These are phyloP conservation scores for Pseudogymnoascus sp. DNA, from an alignment of 2,329 filamentous ascomycete genomes.

Conservation along the genomic window DNA sequence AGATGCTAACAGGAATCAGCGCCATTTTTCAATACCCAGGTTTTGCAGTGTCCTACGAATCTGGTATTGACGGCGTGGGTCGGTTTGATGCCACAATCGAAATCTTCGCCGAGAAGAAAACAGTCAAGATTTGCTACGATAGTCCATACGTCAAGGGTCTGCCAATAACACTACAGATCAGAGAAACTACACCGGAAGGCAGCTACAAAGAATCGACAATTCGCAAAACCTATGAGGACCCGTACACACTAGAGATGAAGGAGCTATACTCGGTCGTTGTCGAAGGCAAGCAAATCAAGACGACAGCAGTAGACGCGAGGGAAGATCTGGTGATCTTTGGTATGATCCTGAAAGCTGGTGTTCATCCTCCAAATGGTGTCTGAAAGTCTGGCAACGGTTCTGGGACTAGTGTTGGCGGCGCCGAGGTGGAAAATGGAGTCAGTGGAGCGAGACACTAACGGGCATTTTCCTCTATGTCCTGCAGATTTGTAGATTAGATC, in stretches of 20 bases:
- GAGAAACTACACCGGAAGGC: slow-evolving; percentile 30
- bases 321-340: slow-evolving; percentile 18
- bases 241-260: slow-evolving; percentile 32
- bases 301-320: slow-evolving; percentile 24
- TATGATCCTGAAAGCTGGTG: slow-evolving; percentile 12
- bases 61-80: slow-evolving; percentile 44
- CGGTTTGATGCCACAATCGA: slow-evolving; percentile 44
- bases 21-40: slow-evolving; percentile 26
- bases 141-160: slow-evolving; percentile 50
- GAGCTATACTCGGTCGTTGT: slow-evolving; percentile 27
- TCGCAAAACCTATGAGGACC: slow-evolving; percentile 34
- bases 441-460: no score
- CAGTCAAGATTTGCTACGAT: slow-evolving; percentile 46
- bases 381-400: no score
- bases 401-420: no score
- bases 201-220: slow-evolving; percentile 27
- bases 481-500: no score
- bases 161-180: slow-evolving; percentile 38
- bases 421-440: no score
- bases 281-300: slow-evolving; percentile 26
- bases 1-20: no score
- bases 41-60: slow-evolving; percentile 50
- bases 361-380: no score
- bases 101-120: slow-evolving; percentile 46
- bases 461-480: no score